These are phyloP conservation scores for Suhomyces panamericanus DNA, from an alignment of 1,139 yeast species.

Conservation along the genomic window DNA sequence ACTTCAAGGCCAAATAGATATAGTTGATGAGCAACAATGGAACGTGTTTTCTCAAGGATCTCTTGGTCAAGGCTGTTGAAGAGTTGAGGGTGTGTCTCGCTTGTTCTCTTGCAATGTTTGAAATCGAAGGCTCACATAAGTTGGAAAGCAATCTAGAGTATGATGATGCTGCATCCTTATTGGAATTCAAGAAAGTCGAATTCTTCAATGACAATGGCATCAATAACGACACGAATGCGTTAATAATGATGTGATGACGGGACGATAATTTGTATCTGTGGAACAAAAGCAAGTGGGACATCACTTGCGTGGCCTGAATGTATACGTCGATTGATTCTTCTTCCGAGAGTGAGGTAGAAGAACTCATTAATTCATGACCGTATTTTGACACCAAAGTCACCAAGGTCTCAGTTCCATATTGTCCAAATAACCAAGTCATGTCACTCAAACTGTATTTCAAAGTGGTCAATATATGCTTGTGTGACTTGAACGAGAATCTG, in stretches of 20 bases:
- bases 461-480: constrained; percentile 16
- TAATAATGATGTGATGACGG: constrained; percentile 67
- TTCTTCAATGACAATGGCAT: constrained; percentile 39
- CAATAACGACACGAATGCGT: constrained; percentile 50
- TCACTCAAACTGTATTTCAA: constrained; percentile 47
- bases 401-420: constrained; percentile 61
- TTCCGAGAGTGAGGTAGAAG: neutral
- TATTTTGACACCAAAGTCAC: constrained; percentile 34
- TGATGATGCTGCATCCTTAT: constrained; percentile 41
- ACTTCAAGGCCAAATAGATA: constrained; percentile 51
- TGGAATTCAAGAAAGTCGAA: constrained; percentile 16
- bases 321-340: constrained; percentile 26
- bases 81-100: constrained; percentile 49
- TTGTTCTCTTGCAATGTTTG: constrained; percentile 18
- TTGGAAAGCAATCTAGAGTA: constrained; percentile 62
- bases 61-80: constrained; percentile 53
- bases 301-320: constrained; percentile 39
- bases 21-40: constrained; percentile 62
- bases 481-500: constrained; percentile 7
- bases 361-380: neutral
- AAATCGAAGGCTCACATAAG: constrained; percentile 66
- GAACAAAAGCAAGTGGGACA: constrained; percentile 59
- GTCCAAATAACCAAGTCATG: constrained; percentile 63
- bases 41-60: constrained; percentile 60
- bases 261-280: constrained; percentile 71